Base-by-base conservation (phyloP, 768 basidiomycete genomes). In the Gautieria morchelliformis region DNA sequence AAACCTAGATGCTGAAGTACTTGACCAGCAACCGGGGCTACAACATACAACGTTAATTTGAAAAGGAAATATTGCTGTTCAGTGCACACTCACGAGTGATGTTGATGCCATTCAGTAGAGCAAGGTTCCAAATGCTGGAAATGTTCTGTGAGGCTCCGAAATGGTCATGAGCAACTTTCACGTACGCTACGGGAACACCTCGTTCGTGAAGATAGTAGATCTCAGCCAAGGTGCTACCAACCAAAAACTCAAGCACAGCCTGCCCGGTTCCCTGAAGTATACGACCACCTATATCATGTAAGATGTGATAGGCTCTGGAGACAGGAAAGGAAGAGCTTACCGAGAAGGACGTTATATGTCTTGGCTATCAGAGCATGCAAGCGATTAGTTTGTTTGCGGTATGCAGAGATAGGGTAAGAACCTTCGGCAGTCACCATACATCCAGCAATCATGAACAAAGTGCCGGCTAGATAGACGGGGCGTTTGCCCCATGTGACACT, bases 81-180 rank as follows among this genome's bases (percentile, higher is more conserved):
- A 37, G 52, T 11, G 24, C 2, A n/a, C 17, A 46, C 52, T 20
- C 40, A 59, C 39, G 52, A 32, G 49, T 59, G 20, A 62, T 57
- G 39, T 62, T 62, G 44, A 60, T 60, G 6, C 61, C 61, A 44
- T 62, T 52, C 22, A 62, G 44, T 30, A 62, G 51, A n/a, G 61
- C 61, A 6, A 62, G 42, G 40, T 62, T 62, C 61, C 61, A 53
- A n/a, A 57, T 11, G 15, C 56, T 55, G 30, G 11, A 19, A 20
- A 11, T 15, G 30, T 37, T 14, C 14, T 37, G 35, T 37, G 35
- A 37, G 35, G 35, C 8, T 3, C 14, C 35, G 8, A 39, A 22
- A 45, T 57, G 33, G 30, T 41, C 14, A 19, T 15, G 6, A 12
- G 19, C 19, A 20, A 30, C 11, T 12, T 20, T 12, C 14, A 35